These are phyloP conservation scores for Neospora caninum DNA, from an alignment of 169 alveolate species.

Conservation along the genomic window DNA sequence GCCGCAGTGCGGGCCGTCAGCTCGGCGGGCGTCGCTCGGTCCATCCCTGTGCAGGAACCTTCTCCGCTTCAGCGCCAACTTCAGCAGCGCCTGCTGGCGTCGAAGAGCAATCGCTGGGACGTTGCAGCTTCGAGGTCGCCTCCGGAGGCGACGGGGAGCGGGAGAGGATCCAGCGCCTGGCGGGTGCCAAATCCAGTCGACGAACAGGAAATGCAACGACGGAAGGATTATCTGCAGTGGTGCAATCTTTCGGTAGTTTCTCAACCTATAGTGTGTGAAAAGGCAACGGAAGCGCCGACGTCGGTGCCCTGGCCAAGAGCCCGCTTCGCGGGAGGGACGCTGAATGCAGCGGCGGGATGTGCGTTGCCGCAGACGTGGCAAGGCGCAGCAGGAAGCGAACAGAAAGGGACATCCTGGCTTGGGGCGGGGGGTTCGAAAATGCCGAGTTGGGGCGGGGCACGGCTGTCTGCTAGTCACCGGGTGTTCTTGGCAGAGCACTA, in stretches of 20 bases:
- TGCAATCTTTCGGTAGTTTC: neutral
- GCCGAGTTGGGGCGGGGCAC: neutral
- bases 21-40: neutral
- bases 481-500: neutral
- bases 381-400: neutral
- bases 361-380: neutral
- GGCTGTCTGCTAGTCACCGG: neutral
- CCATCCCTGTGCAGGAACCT: neutral
- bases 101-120: slow-evolving; percentile 4
- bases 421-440: neutral
- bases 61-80: neutral
- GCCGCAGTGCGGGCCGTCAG: neutral
- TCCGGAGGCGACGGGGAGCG: too few relatives aligned
- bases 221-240: neutral
- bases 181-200: too few relatives aligned
- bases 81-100: neutral
- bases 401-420: neutral
- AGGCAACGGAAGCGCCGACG: neutral
- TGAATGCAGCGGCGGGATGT: too few relatives aligned
- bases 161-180: too few relatives aligned
- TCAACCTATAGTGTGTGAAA: neutral
- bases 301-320: neutral
- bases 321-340: neutral
- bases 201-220: neutral
- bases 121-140: neutral